Evolutionary conservation across 1,139 yeast species (phyloP), one percentile per base, ranked within the genome.

Genomic region (Keqinozyma sinolaborantium): DNA sequence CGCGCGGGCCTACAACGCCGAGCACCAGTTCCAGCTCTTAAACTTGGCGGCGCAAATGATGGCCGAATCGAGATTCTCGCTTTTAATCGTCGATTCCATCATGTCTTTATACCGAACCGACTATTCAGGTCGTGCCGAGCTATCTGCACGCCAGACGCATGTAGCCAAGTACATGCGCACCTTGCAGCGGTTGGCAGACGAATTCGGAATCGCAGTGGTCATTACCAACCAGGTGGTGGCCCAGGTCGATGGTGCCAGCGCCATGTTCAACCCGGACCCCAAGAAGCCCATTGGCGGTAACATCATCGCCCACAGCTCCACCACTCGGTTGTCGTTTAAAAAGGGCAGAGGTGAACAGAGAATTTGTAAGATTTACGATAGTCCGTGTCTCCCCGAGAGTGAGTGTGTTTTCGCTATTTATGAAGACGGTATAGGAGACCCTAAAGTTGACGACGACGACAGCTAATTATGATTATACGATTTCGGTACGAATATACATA

Each of bases 201-300:
- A 92, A 62, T 92, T 86, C 60, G 99, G 99, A 26, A 88, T 94
- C 36, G 98, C 98, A 0, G 97, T 92, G 10, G 87, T 94, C n/a
- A 90, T 92, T 32, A 94, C 99, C 4, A 92, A 92, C 61, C 99
- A 92, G 60, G 99, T 92, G 19, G 97, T 88, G 5, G 97, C 98
- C 3, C 97, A 90, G 58, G 98, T 94, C 14, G 99, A 92, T 56
- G 97, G 97, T 31, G 81, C 79, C 48, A 76, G 83, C 41, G 75
- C 77, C 5, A 73, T 81, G 73, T 90, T 82, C 58, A 87, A 88
- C 47, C 95, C 96, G 1, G 98, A 92, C 55, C 97, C 98, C n/a
- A 94, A 94, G 59, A 94, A 94, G 57, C 98, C 99, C 8, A 92
- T 94, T 47, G 99, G 99, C 36, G 99, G 99, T 49, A 92, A 94